Conservation (phyloP, 2,329 filamentous ascomycete species). For the Dichotomopilus funicola region DNA sequence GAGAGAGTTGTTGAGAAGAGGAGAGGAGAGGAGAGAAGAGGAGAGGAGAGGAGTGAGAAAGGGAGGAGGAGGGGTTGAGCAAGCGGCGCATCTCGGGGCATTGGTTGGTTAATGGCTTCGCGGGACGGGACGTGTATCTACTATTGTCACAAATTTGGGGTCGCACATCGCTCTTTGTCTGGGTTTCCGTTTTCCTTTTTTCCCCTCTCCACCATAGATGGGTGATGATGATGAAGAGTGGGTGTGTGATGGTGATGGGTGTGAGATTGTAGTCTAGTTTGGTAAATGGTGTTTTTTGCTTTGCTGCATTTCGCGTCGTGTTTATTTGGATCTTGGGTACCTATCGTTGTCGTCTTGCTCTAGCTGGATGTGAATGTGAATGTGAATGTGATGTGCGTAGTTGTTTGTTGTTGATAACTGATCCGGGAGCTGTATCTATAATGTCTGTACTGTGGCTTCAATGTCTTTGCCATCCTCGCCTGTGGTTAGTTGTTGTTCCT, state of each 20-base stretch:
- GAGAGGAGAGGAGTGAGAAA: conserved; percentile 1
- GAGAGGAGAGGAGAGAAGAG: background rate
- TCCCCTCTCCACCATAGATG: conserved; percentile 38
- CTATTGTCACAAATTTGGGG: conserved; percentile 42
- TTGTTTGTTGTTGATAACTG: background rate
- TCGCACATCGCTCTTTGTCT: conserved; percentile 34
- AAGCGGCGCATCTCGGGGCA: conserved; percentile 20
- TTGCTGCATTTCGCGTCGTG: conserved; percentile 14
- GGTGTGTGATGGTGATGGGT: too few species aligned
- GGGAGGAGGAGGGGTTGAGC: conserved; percentile 12
- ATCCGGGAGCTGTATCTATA: too few species aligned
- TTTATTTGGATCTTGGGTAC: background rate
- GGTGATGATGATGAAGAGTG: conserved; percentile 26
- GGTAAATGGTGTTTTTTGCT: background rate
- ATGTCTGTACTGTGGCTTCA: too few species aligned
- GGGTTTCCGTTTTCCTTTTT: conserved; percentile 17
- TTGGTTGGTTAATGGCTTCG: conserved; percentile 25
- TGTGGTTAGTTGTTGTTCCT: too few species aligned
- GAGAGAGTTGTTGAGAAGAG: conserved; percentile 10
- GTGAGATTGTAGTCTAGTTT: conserved; percentile 36
- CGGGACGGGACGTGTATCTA: conserved; percentile 38
- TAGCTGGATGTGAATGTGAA: background rate
- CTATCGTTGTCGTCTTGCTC: background rate
- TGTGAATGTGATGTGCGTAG: background rate
- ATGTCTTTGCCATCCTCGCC: too few species aligned